Base-by-base conservation (phyloP, 23 red algal species). In the Chondrus crispus region DNA sequence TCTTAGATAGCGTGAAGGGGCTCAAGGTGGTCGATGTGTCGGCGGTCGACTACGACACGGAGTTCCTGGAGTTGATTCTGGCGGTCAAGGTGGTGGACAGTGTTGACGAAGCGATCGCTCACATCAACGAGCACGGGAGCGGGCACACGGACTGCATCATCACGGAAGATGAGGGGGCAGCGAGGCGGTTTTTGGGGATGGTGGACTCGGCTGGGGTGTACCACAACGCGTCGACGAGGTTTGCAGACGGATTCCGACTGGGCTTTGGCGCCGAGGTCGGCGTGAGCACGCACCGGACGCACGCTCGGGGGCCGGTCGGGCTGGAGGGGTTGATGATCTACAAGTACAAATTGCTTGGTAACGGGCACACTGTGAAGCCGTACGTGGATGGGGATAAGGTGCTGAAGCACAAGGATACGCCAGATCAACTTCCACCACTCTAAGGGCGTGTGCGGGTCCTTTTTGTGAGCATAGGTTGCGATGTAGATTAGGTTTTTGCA, bases 261-360 rank as follows among this genome's bases (percentile, higher is more conserved):
- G 97, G 97, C 47, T 99, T 99, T 53, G 94, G 97, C 42, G 94
- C 93, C 35, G 97, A 99, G 77, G 97, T 99, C 37, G 97, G 97
- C n/a, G 94, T 99, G 20, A 91, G 83, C 46, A 98, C 97, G 19
- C 94, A 95, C 53, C 88, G 95, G 38, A 99, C 94, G 22, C 97
- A 99, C 48, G 92, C 97, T 36, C 28, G 97, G 18, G 91, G 97
- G 16, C 97, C 97, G 2, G 97, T 99, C 43, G 97, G 97, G 33
- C 80, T 99, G 32, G 94, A 99, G 63, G 94, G 97, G 30, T 80
- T 96, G 30, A 55, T 99, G 73, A 96, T 96, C 48, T 99, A 96
- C 83, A 99, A 99, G 66, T 99, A 99, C 88, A 95, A 89, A 50
- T 57, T 99, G 55, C 80, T 92, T 51, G 97, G 97, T 7, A 76